A percentile compares a stretch with the other conserved stretches of the same genome.
These are phyloP conservation scores for Tricholoma hemisulphureum DNA, from an alignment of 768 basidiomycete species.

Conservation along the genomic window DNA sequence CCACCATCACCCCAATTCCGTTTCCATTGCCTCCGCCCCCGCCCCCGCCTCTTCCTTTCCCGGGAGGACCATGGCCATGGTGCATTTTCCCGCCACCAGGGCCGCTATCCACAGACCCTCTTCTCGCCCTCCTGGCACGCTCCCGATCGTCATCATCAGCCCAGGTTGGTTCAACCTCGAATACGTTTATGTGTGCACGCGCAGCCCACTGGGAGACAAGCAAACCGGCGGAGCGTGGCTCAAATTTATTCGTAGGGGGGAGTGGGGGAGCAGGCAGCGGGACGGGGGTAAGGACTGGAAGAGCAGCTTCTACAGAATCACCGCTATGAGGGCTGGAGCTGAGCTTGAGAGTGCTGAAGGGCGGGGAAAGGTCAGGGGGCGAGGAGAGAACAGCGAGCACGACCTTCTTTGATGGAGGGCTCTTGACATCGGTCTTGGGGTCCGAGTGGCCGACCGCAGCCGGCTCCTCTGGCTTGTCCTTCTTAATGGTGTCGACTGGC, in stretches of 20 bases:
- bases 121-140: conserved; percentile 28
- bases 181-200: conserved; percentile 54
- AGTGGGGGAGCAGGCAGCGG: conserved; percentile 62
- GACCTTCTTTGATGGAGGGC: conserved; percentile 41
- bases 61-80: conserved; percentile 13
- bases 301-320: conserved; percentile 29
- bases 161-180: conserved; percentile 52
- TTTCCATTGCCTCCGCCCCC: conserved; percentile 1
- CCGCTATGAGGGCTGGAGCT: conserved; percentile 23
- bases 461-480: conserved; percentile 15
- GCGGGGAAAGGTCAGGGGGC: conserved; percentile 31
- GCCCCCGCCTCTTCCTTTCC: conserved; percentile 12
- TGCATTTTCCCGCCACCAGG: conserved; percentile 6
- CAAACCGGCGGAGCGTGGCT: conserved; percentile 61
- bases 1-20: conserved; percentile 52
- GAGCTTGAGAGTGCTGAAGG: conserved; percentile 23
- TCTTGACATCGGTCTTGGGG: not conserved
- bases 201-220: conserved; percentile 68
- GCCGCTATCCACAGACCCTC: conserved; percentile 1
- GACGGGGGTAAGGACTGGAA: conserved; percentile 45
- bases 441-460: conserved; percentile 3
- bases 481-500: conserved; percentile 11
- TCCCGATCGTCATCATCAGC: conserved; percentile 32
- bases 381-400: conserved; percentile 56
- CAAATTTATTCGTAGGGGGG: conserved; percentile 53